Percentiles rank a stretch among this genome's conserved stretches.
Evolutionary conservation across 2,329 filamentous ascomycete species (phyloP).

Genomic region (Paracamarosporium sp.): DNA sequence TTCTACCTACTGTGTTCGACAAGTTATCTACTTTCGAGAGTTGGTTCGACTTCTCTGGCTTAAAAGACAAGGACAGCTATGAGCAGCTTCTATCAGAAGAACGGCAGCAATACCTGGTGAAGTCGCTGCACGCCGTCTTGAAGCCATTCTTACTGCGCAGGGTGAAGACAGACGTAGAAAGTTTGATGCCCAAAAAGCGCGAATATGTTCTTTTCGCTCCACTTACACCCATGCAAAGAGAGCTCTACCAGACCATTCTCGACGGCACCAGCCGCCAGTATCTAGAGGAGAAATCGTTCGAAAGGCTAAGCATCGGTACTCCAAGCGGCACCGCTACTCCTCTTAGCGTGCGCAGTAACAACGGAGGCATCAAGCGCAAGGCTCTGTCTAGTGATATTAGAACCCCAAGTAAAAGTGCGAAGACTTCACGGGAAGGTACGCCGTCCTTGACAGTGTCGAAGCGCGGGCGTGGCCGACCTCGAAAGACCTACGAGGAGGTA

Average conservation of each 20-base stretch:
- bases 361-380: slow-evolving; percentile 65
- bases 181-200: slow-evolving; percentile 89
- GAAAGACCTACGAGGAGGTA: slow-evolving; percentile 69
- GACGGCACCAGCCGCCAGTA: slow-evolving; percentile 59
- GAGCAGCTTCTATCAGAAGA: slow-evolving; percentile 81
- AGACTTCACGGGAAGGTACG: slow-evolving; percentile 77
- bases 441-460: slow-evolving; percentile 63
- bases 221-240: slow-evolving; percentile 87
- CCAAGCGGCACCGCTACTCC: slow-evolving; percentile 56
- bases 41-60: slow-evolving; percentile 96
- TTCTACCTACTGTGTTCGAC: slow-evolving; percentile 91
- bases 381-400: slow-evolving; percentile 47
- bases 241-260: slow-evolving; percentile 82
- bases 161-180: slow-evolving; percentile 92
- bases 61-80: slow-evolving; percentile 82
- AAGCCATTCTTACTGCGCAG: slow-evolving; percentile 89
- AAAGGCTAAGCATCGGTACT: slow-evolving; percentile 61
- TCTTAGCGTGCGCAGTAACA: slow-evolving; percentile 50
- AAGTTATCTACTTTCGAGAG: slow-evolving; percentile 91
- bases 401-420: slow-evolving; percentile 72
- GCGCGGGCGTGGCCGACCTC: slow-evolving; percentile 62
- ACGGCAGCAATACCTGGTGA: slow-evolving; percentile 76
- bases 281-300: slow-evolving; percentile 78
- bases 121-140: slow-evolving; percentile 89
- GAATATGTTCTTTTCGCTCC: slow-evolving; percentile 97